Percentiles rank a stretch among this genome's conserved stretches.
phyloP scores from a whole-genome alignment of 2,329 filamentous ascomycete species.

The Colletotrichum paranaense region DNA sequence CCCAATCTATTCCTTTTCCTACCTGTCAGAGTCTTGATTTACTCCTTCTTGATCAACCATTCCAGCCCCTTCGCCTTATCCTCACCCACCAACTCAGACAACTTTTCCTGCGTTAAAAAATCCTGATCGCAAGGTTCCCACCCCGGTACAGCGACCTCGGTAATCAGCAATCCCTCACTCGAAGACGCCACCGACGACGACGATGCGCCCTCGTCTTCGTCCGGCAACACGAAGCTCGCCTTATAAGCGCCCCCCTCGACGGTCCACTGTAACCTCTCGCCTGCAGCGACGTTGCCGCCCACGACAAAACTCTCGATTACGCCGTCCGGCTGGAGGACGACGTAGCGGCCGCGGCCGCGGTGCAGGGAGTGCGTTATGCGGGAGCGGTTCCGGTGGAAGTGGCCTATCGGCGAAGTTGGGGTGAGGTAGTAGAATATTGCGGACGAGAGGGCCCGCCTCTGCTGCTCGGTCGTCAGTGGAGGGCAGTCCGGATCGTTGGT shows the following conservation, averaged over 20 bases:
- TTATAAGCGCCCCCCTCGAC: conserved; percentile 77
- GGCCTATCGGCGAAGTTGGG: conserved; percentile 62
- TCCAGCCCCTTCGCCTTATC: not conserved
- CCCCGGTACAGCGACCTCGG: not conserved
- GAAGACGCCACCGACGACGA: conserved; percentile 30
- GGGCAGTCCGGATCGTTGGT: not conserved
- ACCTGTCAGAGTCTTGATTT: not conserved
- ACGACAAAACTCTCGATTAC: not conserved
- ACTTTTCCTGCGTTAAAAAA: not conserved
- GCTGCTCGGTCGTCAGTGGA: not conserved
- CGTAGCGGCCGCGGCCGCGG: conserved; percentile 69
- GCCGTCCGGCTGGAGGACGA: not conserved
- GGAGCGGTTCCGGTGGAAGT: conserved; percentile 72
- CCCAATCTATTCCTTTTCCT: not conserved
- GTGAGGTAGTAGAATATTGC: conserved; percentile 62
- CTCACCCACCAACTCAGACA: not conserved
- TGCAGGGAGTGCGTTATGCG: conserved; percentile 75
- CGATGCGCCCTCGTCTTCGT: conserved; percentile 48
- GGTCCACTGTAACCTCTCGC: conserved; percentile 75
- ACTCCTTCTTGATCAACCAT: not conserved
- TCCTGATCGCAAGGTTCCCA: not conserved
- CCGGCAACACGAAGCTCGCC: conserved; percentile 67
- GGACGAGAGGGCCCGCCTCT: not conserved
- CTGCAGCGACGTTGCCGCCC: conserved; percentile 57
- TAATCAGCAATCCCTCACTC: not conserved